Base-by-base conservation (phyloP, 306 rosid species). In the Macrotyloma uniflorum region DNA sequence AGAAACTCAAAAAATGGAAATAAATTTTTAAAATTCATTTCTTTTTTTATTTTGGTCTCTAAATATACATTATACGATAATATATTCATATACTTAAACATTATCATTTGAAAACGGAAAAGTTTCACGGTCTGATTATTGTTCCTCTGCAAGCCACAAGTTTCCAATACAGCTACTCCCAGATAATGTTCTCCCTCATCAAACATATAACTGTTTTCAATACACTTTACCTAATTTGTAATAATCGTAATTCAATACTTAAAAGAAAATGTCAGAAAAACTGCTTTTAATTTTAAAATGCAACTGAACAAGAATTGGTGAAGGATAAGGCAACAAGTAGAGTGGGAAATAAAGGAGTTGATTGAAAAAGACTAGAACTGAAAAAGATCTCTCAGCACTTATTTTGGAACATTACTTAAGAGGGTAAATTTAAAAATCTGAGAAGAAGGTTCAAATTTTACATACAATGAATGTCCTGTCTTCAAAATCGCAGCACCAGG, bases 101-200 rank as follows among this genome's bases (percentile, higher is more conserved):
- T 36, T 66, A 66, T 77, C 81, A 77, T 66, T 66, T 20, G 32
- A 66, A 20, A 38, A 33, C 15, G 5, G 69, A 9, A n/a, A 15
- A 36, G 11, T 2, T 8, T 30, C 5, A 2, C 7, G 5, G 19
- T 32, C 14, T 16, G 14, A n/a, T 33, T 32, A 8, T 2, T 61
- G 67, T 18, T 32, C 23, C 32, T n/a, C 67, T 16, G 46, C 69
- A 9, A 14, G 8, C 45, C 69, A 62, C 23, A 6, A 2, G 23
- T 30, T 28, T 61, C 67, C 9, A 2, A 26, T 33, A 18, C 64
- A 57, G 10, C 64, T 50, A 3, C 0, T 2, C 40, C 5, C 15
- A 2, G 57, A 26, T 6, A 47, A 18, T 16, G 58, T 46, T 54
- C 46, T 59, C 58, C 12, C 61, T 40, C 40, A 24, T n/a, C 18